Conservation (phyloP, 2,329 filamentous ascomycete species). For the Rhynchosporium graminicola region DNA sequence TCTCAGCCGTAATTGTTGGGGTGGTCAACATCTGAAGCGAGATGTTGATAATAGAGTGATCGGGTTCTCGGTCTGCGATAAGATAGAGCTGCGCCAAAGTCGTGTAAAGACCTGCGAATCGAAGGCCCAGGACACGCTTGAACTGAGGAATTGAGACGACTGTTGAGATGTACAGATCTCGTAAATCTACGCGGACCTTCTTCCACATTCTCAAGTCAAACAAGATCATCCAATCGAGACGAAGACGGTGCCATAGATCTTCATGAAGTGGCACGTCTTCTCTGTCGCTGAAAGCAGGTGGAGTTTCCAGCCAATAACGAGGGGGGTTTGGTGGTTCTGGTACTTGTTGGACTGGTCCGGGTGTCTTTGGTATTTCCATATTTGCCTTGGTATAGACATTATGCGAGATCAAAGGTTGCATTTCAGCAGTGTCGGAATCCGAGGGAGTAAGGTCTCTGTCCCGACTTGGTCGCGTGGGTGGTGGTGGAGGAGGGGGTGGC, state of each 20-base stretch:
- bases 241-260: conserved; percentile 84
- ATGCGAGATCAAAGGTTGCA: conserved; percentile 58
- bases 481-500: conserved; percentile 54
- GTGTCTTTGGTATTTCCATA: conserved; percentile 80
- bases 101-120: conserved; percentile 95
- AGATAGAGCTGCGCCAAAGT: conserved; percentile 91
- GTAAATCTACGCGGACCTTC: conserved; percentile 83
- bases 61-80: conserved; percentile 92
- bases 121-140: conserved; percentile 87
- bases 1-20: conserved; percentile 92
- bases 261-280: conserved; percentile 71
- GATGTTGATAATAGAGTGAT: conserved; percentile 97
- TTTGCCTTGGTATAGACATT: conserved; percentile 64
- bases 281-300: conserved; percentile 64
- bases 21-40: conserved; percentile 96
- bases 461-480: conserved; percentile 48
- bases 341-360: conserved; percentile 52
- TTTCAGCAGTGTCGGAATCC: conserved; percentile 70
- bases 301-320: conserved; percentile 84
- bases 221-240: conserved; percentile 90
- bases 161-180: conserved; percentile 93
- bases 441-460: conserved; percentile 68
- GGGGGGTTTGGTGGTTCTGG: conserved; percentile 62
- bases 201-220: conserved; percentile 98
- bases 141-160: conserved; percentile 95